Conservation (phyloP, 192 early-diverging fungal genomes). For the Podochytrium sp. region DNA sequence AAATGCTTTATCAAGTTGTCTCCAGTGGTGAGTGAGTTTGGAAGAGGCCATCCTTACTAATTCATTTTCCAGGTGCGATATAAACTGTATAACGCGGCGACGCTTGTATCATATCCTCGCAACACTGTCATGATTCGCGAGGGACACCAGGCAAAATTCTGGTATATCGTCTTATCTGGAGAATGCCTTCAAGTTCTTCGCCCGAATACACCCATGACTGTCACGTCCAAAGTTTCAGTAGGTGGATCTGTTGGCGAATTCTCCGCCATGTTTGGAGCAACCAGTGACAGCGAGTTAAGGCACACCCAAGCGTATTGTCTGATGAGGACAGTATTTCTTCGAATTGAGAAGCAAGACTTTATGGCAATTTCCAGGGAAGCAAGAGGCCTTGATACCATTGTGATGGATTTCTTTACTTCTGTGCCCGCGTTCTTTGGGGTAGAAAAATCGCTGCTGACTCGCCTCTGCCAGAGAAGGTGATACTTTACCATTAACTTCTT, state of each 20-base stretch:
- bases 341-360: conserved; percentile 31
- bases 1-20: conserved; percentile 27
- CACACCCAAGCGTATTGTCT: conserved; percentile 26
- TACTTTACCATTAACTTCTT: too few species aligned
- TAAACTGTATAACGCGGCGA: conserved; percentile 36
- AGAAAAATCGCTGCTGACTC: conserved; percentile 3
- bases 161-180: conserved; percentile 30
- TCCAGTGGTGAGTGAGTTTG: conserved; percentile 27
- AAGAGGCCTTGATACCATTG: conserved; percentile 16
- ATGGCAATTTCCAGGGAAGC: conserved; percentile 29
- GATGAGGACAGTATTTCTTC: conserved; percentile 22
- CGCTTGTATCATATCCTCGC: conserved; percentile 26
- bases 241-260: conserved; percentile 33
- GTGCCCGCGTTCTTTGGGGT: conserved; percentile 31
- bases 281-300: background rate
- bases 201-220: conserved; percentile 27
- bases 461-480: conserved; percentile 26
- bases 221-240: conserved; percentile 10
- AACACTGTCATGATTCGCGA: conserved; percentile 30
- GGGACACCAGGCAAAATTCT: conserved; percentile 23
- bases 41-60: too few species aligned
- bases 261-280: background rate
- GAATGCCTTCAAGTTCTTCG: conserved; percentile 29
- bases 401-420: conserved; percentile 30
- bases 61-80: conserved; percentile 22